These are phyloP conservation scores for Astragalus membranaceus DNA, from an alignment of 306 rosid genomes.

Conservation along the genomic window DNA sequence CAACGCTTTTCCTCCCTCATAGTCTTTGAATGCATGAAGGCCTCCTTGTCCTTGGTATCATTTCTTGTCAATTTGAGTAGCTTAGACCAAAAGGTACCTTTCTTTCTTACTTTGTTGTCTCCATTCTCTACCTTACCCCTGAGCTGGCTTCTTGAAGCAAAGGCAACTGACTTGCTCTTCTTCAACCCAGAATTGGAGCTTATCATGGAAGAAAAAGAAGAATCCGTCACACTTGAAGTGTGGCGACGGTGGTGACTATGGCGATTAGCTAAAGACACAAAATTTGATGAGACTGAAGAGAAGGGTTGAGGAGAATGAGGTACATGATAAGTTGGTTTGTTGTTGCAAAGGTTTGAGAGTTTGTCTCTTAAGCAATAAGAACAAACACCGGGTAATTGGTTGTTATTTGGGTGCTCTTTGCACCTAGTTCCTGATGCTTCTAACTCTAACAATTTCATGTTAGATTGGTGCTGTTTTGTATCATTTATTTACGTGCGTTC, in stretches of 20 bases:
- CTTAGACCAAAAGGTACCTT: slow-evolving; percentile 61
- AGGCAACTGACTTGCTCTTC: slow-evolving; percentile 58
- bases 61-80: slow-evolving; percentile 41
- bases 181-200: slow-evolving; percentile 27
- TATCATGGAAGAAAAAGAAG: slow-evolving; percentile 31
- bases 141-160: slow-evolving; percentile 21
- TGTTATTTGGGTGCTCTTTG: slow-evolving; percentile 38
- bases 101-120: slow-evolving; percentile 20
- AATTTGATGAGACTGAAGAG: not conserved
- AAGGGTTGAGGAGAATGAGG: not conserved
- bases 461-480: not conserved
- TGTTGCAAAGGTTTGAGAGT: slow-evolving; percentile 40
- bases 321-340: not conserved
- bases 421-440: slow-evolving; percentile 25
- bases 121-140: slow-evolving; percentile 6
- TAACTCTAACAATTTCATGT: slow-evolving; percentile 50
- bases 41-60: slow-evolving; percentile 28
- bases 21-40: slow-evolving; percentile 28
- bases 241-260: slow-evolving; percentile 43
- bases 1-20: slow-evolving; percentile 14
- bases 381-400: slow-evolving; percentile 50
- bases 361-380: slow-evolving; percentile 47
- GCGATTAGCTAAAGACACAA: slow-evolving; percentile 19
- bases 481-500: not conserved
- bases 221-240: slow-evolving; percentile 28